Evolutionary conservation across 164 flowering plant genomes (phyloP), one percentile per base, ranked within the genome.

Genomic region (Liriodendron chinense): DNA sequence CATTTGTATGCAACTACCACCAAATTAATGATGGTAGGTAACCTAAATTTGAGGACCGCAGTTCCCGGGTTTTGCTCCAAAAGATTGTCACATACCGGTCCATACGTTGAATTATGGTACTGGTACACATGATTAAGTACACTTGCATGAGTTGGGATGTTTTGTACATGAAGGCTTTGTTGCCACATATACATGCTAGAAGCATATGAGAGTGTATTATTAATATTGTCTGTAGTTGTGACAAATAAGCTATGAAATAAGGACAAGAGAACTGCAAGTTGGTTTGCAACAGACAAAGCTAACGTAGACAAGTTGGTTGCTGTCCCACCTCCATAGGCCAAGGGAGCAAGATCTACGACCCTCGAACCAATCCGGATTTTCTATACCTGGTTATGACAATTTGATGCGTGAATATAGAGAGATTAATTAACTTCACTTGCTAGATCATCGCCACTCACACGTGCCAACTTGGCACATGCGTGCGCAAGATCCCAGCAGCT

Each of bases 371-470:
- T 53, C 57, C 12, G 57, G 66, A 12, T 64, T 24, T 64, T 47
- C 59, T 23, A 22, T 9, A 25, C 16, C 57, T 75, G 64, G 49
- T 64, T 65, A 50, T 28, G 78, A 72, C 64, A 66, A 67, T 65
- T 64, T 66, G 26, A 56, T 77, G 71, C 72, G 65, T 16, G 47
- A 56, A 72, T 72, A 5, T 0, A 34, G 43, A 34, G 3, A 34
- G 43, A 34, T 34, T 34, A 34, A 34, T 34, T 34, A 34, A 34
- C 43, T 34, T 34, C 43, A 34, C 43, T 34, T 34, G 6, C 43
- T 0, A 3, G 6, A 5, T 34, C 43, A 4, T 34, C 43, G 43
- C 43, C 43, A 34, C 43, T 34, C 43, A 2, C 43, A 34, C 4
- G 43, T 34, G 43, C 43, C 43, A 34, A 28, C 34, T 28, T 28